phyloP scores from a whole-genome alignment of 805 yeast genomes.

The Saccharomyces mikatae region DNA sequence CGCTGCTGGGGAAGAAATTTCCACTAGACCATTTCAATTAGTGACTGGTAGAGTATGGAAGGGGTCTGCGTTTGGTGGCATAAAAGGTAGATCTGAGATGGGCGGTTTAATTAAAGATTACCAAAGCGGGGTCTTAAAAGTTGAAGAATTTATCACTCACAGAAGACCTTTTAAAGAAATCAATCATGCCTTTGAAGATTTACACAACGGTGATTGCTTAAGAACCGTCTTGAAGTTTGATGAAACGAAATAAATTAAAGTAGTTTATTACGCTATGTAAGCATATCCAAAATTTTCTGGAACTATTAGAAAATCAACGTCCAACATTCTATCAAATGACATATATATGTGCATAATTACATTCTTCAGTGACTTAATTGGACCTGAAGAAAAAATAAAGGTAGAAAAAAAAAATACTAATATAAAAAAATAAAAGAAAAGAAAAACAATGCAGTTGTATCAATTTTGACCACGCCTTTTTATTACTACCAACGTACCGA shows the following conservation, averaged over 20 bases:
- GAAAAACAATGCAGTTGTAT: not conserved
- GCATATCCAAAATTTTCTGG: not conserved
- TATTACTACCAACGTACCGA: not conserved
- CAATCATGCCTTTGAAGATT: constrained; percentile 85
- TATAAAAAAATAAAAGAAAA: not conserved
- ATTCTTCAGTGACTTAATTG: not conserved
- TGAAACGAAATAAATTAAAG: not conserved
- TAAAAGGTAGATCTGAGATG: constrained; percentile 93
- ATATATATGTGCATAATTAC: not conserved
- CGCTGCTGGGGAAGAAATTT: constrained; percentile 93
- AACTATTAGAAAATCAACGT: not conserved
- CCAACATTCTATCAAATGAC: not conserved
- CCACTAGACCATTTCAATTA: constrained; percentile 97
- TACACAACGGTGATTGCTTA: constrained; percentile 89
- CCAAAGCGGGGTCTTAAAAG: constrained; percentile 70
- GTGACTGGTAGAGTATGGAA: constrained; percentile 98
- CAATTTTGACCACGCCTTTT: not conserved
- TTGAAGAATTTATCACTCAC: constrained; percentile 93
- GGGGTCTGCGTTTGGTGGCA: constrained; percentile 99
- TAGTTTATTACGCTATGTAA: not conserved
- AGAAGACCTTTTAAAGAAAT: constrained; percentile 69
- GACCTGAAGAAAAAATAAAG: not conserved
- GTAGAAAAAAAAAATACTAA: not conserved
- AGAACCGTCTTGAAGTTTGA: constrained; percentile 70
- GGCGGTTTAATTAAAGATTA: constrained; percentile 86